These are phyloP conservation scores for Psilocybe cubensis DNA, from an alignment of 768 basidiomycete genomes.

Conservation along the genomic window DNA sequence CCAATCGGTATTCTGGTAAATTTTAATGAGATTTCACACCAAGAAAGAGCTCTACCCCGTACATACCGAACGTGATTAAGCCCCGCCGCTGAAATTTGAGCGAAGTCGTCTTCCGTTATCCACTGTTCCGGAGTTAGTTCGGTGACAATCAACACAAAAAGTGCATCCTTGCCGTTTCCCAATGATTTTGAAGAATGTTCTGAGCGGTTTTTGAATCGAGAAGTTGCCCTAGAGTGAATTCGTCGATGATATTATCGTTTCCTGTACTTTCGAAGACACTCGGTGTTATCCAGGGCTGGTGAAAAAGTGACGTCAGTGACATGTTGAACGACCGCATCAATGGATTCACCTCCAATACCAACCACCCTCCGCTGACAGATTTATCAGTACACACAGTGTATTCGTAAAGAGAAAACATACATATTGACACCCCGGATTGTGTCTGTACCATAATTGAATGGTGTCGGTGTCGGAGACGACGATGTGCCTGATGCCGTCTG, in stretches of 20 bases:
- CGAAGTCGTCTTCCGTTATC: constrained; percentile 72
- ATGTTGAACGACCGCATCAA: background rate
- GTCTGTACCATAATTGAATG: constrained; percentile 26
- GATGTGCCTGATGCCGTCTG: constrained; percentile 9
- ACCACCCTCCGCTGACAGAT: constrained; percentile 28
- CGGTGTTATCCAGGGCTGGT: constrained; percentile 33
- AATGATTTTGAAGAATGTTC: constrained; percentile 48
- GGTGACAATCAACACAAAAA: background rate
- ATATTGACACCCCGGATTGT: constrained; percentile 32
- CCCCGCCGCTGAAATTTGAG: constrained; percentile 64
- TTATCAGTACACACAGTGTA: background rate
- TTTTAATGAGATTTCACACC: background rate
- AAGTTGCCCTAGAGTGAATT: constrained; percentile 29
- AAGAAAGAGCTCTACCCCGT: background rate
- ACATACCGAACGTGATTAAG: constrained; percentile 72
- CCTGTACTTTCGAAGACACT: constrained; percentile 29
- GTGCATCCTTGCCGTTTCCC: constrained; percentile 32
- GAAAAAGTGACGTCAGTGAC: constrained; percentile 9
- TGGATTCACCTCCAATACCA: constrained; percentile 26
- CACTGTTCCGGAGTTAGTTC: constrained; percentile 15
- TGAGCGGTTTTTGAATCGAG: constrained; percentile 43
- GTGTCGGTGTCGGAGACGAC: constrained; percentile 13
- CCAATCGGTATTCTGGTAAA: constrained; percentile 64
- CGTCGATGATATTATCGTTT: constrained; percentile 27
- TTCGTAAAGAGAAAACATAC: constrained; percentile 16